These are phyloP conservation scores for Penicillium concentricum DNA, from an alignment of 2,329 filamentous ascomycete species.

Conservation along the genomic window DNA sequence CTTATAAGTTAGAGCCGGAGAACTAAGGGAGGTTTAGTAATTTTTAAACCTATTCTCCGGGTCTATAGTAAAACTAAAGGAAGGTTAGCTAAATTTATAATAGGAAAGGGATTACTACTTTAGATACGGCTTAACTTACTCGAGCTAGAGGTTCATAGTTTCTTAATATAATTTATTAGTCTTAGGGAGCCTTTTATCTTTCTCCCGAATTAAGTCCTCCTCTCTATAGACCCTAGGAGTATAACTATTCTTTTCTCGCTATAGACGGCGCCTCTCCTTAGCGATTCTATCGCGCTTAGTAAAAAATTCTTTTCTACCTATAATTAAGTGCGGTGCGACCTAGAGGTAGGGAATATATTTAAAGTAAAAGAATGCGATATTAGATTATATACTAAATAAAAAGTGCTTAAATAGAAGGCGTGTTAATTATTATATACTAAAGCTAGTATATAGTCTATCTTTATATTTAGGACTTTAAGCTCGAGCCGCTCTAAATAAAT, in stretches of 20 bases:
- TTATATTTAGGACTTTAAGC: too few species aligned
- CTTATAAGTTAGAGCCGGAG: not conserved
- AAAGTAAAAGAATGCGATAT: too few species aligned
- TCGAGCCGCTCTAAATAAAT: too few species aligned
- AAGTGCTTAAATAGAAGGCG: too few species aligned
- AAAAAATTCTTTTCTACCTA: conserved; percentile 1
- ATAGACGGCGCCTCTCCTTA: conserved; percentile 2
- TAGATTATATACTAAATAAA: too few species aligned
- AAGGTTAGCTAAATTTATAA: not conserved
- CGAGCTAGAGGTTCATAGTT: conserved; percentile 1
- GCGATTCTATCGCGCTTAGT: not conserved
- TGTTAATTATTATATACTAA: too few species aligned
- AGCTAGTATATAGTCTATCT: too few species aligned
- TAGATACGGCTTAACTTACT: not conserved
- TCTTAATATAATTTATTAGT: conserved; percentile 1
- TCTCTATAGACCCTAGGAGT: too few species aligned
- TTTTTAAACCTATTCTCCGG: not conserved
- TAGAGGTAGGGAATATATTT: too few species aligned
- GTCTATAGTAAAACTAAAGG: not conserved
- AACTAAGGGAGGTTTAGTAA: not conserved
- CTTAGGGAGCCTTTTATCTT: too few species aligned
- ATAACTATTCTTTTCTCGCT: too few species aligned
- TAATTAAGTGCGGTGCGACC: not conserved
- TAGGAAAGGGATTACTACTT: not conserved
- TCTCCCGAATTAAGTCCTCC: too few species aligned